Evolutionary conservation across 1,139 yeast species (phyloP).

Genomic region (Candida sanyaensis): DNA sequence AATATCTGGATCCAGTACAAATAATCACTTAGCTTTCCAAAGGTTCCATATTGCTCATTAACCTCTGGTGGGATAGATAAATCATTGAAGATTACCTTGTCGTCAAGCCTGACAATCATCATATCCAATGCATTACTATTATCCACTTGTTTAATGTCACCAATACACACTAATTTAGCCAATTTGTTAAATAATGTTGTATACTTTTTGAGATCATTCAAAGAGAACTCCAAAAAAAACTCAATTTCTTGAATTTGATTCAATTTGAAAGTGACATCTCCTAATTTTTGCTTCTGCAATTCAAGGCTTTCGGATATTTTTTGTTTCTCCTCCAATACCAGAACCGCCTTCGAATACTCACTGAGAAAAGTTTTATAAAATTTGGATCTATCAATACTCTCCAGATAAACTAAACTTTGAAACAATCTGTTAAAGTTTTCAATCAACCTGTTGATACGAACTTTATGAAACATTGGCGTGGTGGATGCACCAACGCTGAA

Average conservation of each 20-base stretch:
- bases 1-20: conserved; percentile 31
- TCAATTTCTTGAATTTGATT: conserved; percentile 50
- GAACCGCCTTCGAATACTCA: conserved; percentile 19
- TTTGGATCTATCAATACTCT: conserved; percentile 18
- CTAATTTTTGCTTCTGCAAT: conserved; percentile 19
- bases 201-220: conserved; percentile 45
- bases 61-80: conserved; percentile 7
- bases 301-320: conserved; percentile 19
- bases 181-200: conserved; percentile 33
- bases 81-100: conserved; percentile 11
- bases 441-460: conserved; percentile 48
- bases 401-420: conserved; percentile 34
- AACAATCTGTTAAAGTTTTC: conserved; percentile 51
- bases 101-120: conserved; percentile 16
- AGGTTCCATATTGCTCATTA: conserved; percentile 18
- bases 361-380: conserved; percentile 11
- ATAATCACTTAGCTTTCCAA: conserved; percentile 20
- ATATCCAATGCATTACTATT: conserved; percentile 25
- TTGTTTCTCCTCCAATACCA: conserved; percentile 38
- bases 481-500: conserved; percentile 29
- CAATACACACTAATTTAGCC: conserved; percentile 44
- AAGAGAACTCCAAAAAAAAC: conserved; percentile 55
- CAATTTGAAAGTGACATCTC: conserved; percentile 26
- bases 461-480: conserved; percentile 36
- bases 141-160: conserved; percentile 49